These are phyloP conservation scores for Sugiyamaella pinicola DNA, from an alignment of 1,139 yeast genomes.

Conservation along the genomic window DNA sequence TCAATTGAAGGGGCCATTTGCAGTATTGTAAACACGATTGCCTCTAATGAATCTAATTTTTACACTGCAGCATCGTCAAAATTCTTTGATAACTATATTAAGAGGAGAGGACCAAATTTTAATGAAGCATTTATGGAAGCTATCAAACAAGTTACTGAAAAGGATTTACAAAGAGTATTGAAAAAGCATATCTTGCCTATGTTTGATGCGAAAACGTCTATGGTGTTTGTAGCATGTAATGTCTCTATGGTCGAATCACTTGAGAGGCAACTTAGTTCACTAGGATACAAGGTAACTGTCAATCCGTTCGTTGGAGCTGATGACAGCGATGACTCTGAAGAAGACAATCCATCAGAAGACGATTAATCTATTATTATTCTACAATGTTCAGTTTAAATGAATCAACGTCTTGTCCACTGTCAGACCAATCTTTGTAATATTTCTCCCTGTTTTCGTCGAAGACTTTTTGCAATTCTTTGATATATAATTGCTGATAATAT, in stretches of 20 bases:
- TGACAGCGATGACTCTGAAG: conserved; percentile 43
- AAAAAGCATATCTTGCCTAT: conserved; percentile 53
- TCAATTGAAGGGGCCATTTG: conserved; percentile 74
- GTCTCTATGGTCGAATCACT: conserved; percentile 60
- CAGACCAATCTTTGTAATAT: conserved; percentile 40
- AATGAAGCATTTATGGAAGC: conserved; percentile 44
- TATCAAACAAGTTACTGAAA: conserved; percentile 49
- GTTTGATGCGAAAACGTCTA: conserved; percentile 58
- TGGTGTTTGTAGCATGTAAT: conserved; percentile 73
- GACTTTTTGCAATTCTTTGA: conserved; percentile 63
- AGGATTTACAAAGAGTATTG: conserved; percentile 59
- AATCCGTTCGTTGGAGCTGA: conserved; percentile 52
- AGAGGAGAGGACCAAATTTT: conserved; percentile 69
- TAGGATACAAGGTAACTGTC: conserved; percentile 63
- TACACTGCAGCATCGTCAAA: conserved; percentile 67
- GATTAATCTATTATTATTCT: conserved; percentile 27
- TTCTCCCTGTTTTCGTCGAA: conserved; percentile 70
- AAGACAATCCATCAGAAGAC: conserved; percentile 34
- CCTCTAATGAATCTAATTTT: conserved; percentile 58
- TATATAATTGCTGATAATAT: conserved; percentile 70
- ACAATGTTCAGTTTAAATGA: conserved; percentile 28
- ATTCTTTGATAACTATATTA: conserved; percentile 65
- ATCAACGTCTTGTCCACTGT: conserved; percentile 17
- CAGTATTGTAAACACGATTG: conserved; percentile 69
- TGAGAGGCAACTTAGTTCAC: conserved; percentile 49